Base-by-base conservation (phyloP, 441 rosid species). In the Corymbia citriodora region DNA sequence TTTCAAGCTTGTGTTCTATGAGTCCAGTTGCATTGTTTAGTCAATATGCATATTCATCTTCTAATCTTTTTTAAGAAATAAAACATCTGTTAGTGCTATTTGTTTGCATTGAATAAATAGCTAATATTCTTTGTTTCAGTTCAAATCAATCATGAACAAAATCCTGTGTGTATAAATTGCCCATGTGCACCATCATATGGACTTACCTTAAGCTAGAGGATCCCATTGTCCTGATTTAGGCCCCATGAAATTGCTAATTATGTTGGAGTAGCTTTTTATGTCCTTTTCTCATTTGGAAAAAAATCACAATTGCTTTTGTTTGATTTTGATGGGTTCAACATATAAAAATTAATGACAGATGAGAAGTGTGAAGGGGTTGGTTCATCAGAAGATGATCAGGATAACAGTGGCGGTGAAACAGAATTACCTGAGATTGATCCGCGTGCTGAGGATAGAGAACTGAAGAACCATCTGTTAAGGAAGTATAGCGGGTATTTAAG, bases 401-500 rank as follows among this genome's bases (percentile, higher is more conserved):
- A 97, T 52, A 96, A 96, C 90, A 97, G 99, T 33, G 98, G 97
- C 29, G 99, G 97, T 25, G 98, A 97, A 92, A 94, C 97, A 16
- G 98, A 96, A 91, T 90, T 94, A 54, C 96, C 96, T 9, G 99
- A 96, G 93, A 96, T 98, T 8, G 98, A 98, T 93, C 99, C 99
- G 1, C 95, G 97, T 18, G 99, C 99, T 6, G 99, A 97, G 93
- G 99, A 98, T 86, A 93, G 97, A 33, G 98, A 98, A 88, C 95
- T 98, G 55, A 98, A 97, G 97, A 98, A 96, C 89, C 99, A 98
- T 61, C 92, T 98, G 86, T 90, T 97, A 92, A 96, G 93, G 93
- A 98, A 98, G 92, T 98, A 98, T 74, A 96, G 99, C 86, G 99
- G 99, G 79, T 97, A 97, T 92, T 94, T 97, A 87, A 95, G 99